These are phyloP conservation scores for Fusarium pilosicola DNA, from an alignment of 2,329 filamentous ascomycete species.

Conservation along the genomic window DNA sequence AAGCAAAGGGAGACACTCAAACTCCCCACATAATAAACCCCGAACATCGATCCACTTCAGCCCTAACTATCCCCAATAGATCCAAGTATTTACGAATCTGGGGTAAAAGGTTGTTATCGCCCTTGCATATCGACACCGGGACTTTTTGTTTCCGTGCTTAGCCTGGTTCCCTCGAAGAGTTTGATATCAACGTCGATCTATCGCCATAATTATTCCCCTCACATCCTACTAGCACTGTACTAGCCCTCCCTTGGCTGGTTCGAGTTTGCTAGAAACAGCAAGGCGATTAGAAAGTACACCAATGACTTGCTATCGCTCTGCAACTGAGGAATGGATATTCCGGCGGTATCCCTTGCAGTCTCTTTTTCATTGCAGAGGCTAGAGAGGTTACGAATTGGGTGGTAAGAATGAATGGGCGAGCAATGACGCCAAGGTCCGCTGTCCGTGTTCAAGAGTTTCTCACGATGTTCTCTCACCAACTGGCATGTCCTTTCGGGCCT, in stretches of 20 bases:
- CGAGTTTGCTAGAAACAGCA: not conserved
- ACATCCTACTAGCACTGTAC: not conserved
- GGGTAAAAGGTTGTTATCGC: rapidly evolving
- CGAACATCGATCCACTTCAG: not conserved
- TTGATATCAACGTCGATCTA: not conserved
- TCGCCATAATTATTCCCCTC: not conserved
- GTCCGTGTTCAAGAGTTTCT: too few relatives aligned
- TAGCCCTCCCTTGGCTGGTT: not conserved
- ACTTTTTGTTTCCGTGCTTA: not conserved
- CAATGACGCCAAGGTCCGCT: too few relatives aligned
- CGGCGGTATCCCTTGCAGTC: not conserved
- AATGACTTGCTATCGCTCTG: not conserved
- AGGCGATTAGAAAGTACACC: not conserved
- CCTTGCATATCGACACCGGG: not conserved
- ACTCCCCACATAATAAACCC: not conserved
- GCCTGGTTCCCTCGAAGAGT: rapidly evolving
- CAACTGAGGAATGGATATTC: not conserved
- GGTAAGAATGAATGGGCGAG: not conserved
- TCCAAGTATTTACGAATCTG: not conserved
- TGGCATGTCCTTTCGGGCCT: not conserved
- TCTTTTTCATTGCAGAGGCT: not conserved
- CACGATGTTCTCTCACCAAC: too few relatives aligned
- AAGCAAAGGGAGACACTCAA: not conserved
- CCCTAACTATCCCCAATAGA: not conserved
- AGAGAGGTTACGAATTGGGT: too few relatives aligned